Conservation (phyloP, 2,329 filamentous ascomycete genomes). For the Ceratocystis cubensis region DNA sequence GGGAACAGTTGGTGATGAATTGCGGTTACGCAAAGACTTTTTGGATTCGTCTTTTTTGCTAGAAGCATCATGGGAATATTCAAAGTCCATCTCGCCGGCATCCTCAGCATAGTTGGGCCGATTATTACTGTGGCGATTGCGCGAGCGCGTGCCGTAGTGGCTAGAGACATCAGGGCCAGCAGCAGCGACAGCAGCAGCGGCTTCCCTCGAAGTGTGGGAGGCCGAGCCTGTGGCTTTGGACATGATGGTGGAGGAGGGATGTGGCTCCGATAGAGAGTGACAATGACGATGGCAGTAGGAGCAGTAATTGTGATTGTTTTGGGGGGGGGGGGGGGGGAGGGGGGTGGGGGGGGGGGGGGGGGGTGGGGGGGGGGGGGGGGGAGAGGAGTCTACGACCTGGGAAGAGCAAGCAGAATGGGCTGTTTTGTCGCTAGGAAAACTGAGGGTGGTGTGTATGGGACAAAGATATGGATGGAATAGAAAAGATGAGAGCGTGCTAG, state of each 20-base stretch:
- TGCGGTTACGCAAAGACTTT: constrained; percentile 37
- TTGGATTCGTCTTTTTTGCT: constrained; percentile 45
- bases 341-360: background rate
- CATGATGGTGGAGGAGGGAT: constrained; percentile 30
- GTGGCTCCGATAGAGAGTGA: constrained; percentile 18
- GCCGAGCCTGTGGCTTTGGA: constrained; percentile 38
- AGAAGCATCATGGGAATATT: constrained; percentile 49
- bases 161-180: constrained; percentile 42
- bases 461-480: background rate
- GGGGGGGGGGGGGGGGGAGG: background rate
- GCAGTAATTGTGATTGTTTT: background rate
- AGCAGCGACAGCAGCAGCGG: constrained; percentile 31
- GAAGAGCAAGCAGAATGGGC: constrained; percentile 1
- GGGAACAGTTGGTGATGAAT: constrained; percentile 16
- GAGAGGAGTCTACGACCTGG: background rate
- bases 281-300: background rate
- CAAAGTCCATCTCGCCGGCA: constrained; percentile 68
- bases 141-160: constrained; percentile 84
- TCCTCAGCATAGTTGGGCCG: constrained; percentile 94
- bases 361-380: background rate
- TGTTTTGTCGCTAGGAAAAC: constrained; percentile 2
- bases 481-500: constrained; percentile 18
- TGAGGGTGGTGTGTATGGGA: background rate
- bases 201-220: constrained; percentile 35
- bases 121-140: constrained; percentile 67